These are phyloP conservation scores for Physcomitrium patens DNA, from an alignment of 225 moss, liverwort and hornwort species.

Conservation along the genomic window DNA sequence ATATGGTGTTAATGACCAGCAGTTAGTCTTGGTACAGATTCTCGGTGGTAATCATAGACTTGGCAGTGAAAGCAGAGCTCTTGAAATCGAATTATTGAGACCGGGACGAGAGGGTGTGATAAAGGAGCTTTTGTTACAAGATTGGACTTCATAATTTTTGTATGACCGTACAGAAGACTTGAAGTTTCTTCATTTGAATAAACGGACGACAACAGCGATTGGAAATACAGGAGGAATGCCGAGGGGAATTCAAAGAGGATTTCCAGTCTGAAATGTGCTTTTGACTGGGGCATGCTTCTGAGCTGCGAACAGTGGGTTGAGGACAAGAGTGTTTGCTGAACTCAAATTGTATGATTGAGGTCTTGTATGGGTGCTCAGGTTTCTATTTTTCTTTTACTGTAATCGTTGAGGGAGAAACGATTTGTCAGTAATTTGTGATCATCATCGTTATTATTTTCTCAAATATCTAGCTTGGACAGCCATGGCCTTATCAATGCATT, in stretches of 20 bases:
- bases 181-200: not conserved
- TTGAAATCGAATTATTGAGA: not conserved
- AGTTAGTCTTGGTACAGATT: not conserved
- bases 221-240: no score
- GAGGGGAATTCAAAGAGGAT: not conserved
- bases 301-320: slow-evolving; percentile 10
- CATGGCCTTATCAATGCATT: slow-evolving; percentile 37
- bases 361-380: not conserved
- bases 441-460: not conserved
- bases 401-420: not conserved
- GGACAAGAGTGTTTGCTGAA: not conserved
- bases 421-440: not conserved
- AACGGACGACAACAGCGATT: slow-evolving; percentile 24
- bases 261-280: not conserved
- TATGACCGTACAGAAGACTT: not conserved
- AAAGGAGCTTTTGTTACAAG: not conserved
- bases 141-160: not conserved
- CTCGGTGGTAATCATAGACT: not conserved
- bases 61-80: not conserved
- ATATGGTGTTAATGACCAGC: not conserved
- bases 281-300: slow-evolving; percentile 8
- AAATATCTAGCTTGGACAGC: slow-evolving; percentile 16
- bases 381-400: not conserved
- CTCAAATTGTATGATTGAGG: not conserved
- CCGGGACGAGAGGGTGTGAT: not conserved